These are phyloP conservation scores for Volvox reticuliferus DNA, from an alignment of 139 green algal species.

Conservation along the genomic window DNA sequence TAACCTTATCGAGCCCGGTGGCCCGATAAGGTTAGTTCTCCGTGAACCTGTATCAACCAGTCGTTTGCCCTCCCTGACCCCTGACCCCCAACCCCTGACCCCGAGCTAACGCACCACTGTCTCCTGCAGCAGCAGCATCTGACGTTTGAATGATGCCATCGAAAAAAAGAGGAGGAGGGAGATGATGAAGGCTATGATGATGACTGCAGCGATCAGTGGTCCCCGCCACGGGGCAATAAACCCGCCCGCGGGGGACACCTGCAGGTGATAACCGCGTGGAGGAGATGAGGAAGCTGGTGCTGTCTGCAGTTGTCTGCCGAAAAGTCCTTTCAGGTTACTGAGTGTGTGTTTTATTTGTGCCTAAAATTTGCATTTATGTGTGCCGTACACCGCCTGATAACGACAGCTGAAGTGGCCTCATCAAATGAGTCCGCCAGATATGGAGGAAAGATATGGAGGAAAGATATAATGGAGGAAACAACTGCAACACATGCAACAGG, in stretches of 20 bases:
- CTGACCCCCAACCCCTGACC: too few species aligned
- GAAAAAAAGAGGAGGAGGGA: slow-evolving; percentile 50
- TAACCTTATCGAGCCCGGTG: too few species aligned
- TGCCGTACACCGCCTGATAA: too few species aligned
- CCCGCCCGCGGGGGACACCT: slow-evolving; percentile 14
- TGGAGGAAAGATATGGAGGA: too few species aligned
- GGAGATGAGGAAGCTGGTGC: neutral
- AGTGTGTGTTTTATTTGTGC: neutral
- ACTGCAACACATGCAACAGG: too few species aligned
- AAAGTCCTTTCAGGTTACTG: neutral
- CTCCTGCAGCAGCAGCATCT: slow-evolving; percentile 55
- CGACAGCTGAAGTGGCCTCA: too few species aligned
- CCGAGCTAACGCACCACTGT: slow-evolving; percentile 35
- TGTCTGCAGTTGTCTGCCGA: neutral
- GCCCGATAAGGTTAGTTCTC: too few species aligned
- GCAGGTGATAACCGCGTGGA: neutral
- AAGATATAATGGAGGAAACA: too few species aligned
- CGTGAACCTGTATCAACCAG: too few species aligned
- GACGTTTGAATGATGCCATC: slow-evolving; percentile 50
- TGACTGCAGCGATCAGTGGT: slow-evolving; percentile 51
- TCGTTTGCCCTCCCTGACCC: too few species aligned
- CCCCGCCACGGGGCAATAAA: slow-evolving; percentile 32
- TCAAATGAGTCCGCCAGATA: too few species aligned
- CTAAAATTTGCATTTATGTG: neutral
- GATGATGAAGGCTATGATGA: slow-evolving; percentile 57